Percentiles rank a stretch among this genome's conserved stretches.
phyloP scores from a whole-genome alignment of 768 basidiomycete genomes.

The Rhizopogon sp. region DNA sequence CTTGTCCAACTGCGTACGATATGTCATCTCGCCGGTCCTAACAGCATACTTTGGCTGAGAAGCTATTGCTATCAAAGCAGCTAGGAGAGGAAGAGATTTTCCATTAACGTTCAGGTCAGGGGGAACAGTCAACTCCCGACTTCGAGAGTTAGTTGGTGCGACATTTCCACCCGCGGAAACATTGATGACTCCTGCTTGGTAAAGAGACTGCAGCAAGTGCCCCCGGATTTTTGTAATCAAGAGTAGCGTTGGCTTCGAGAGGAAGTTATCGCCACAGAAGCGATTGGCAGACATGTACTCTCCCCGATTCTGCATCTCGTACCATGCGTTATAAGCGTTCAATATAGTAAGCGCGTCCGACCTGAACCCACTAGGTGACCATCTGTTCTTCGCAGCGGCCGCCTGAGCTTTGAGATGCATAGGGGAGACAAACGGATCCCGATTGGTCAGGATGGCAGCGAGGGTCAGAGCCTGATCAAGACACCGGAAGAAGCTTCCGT shows the following conservation, averaged over 20 bases:
- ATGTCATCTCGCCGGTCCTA: slow-evolving; percentile 58
- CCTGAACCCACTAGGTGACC: slow-evolving; percentile 73
- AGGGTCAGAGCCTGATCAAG: slow-evolving; percentile 83
- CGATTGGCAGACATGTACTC: slow-evolving; percentile 62
- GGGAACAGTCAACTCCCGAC: slow-evolving; percentile 45
- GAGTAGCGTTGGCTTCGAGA: slow-evolving; percentile 79
- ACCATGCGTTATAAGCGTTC: slow-evolving; percentile 81
- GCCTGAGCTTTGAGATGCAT: slow-evolving; percentile 71
- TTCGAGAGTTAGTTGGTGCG: slow-evolving; percentile 22
- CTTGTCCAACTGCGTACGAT: slow-evolving; percentile 80
- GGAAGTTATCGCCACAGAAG: slow-evolving; percentile 83
- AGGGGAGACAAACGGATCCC: slow-evolving; percentile 88
- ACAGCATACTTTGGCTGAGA: slow-evolving; percentile 90
- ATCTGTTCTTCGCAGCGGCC: slow-evolving; percentile 66
- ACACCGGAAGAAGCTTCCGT: slow-evolving; percentile 91
- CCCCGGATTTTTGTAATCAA: slow-evolving; percentile 76
- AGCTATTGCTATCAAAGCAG: slow-evolving; percentile 80
- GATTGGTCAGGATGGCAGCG: slow-evolving; percentile 86
- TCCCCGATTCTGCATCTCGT: slow-evolving; percentile 59
- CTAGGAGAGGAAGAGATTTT: slow-evolving; percentile 71
- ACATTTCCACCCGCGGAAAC: slow-evolving; percentile 66
- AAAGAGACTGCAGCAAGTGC: slow-evolving; percentile 73
- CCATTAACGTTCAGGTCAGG: slow-evolving; percentile 65
- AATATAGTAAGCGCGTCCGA: slow-evolving; percentile 81
- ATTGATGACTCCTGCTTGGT: slow-evolving; percentile 76